Base-by-base conservation (phyloP, 1,284 basidiomycete species). In the Marasmius oreades region DNA sequence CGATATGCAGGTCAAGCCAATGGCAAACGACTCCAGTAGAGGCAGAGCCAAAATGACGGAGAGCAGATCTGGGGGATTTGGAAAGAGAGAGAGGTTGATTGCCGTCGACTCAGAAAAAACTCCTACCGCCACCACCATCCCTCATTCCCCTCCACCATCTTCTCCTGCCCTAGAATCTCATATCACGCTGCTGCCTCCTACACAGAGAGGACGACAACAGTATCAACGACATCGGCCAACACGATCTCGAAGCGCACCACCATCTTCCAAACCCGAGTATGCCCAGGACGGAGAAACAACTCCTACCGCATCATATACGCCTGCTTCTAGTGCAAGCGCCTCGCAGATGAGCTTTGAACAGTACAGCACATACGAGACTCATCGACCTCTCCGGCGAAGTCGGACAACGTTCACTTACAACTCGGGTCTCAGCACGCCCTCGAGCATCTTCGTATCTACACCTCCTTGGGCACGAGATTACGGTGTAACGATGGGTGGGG, bases 161-260 rank as follows among this genome's bases (percentile, higher is more conserved):
- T 42, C 39, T 14, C 39, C 39, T n/a, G 39, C 39, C 7, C 39
- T 42, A 14, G n/a, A 42, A 16, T 42, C 46, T 22, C 23, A 51
- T 45, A 50, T 33, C 11, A 18, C 5, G 16, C 47, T 31, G 14
- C n/a, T 53, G n/a, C 46, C 43, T 20, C 52, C 55, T n/a, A 33
- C 51, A 24, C 24, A 1, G 22, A 47, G 55, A 55, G 55, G 59
- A 7, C 50, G 59, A 26, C 45, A 55, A 37, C 26, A 18, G 24
- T 23, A 3, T 12, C 58, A 59, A 37, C 64, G 71, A 43, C 76
- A 77, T 57, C 68, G 75, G 26, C 72, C 75, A 1, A 73, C 72
- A 8, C 70, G 77, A 31, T 78, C 77, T 12, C 75, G 71, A 48
- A 78, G 77, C 52, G 77, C 77, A 33, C 78, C 78, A 20, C 78